Conservation (phyloP, 2,329 filamentous ascomycete species). For the Fusarium vanettenii region DNA sequence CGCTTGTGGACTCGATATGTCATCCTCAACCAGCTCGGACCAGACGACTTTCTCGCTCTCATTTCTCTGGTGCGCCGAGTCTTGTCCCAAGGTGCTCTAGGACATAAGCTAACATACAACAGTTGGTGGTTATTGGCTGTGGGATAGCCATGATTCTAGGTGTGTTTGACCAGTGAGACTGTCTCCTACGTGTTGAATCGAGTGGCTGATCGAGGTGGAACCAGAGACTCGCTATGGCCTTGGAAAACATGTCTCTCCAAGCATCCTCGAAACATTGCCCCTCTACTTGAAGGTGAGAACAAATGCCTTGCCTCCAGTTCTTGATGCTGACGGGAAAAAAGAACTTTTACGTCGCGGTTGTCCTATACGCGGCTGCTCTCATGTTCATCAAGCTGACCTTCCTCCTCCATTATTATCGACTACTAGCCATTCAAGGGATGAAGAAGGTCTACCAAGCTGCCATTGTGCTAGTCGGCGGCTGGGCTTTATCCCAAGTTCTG, state of each 20-base stretch:
- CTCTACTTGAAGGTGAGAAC: background rate
- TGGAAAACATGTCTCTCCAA: background rate
- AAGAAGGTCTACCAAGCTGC: background rate
- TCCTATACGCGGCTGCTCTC: background rate
- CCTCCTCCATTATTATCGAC: background rate
- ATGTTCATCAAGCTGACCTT: background rate
- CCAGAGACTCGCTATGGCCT: background rate
- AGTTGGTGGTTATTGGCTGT: background rate
- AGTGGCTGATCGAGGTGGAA: background rate
- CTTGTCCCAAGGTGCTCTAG: fast-evolving
- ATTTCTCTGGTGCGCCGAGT: background rate
- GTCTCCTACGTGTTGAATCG: background rate
- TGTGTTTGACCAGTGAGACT: background rate
- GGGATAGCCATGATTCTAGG: background rate
- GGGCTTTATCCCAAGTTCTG: background rate
- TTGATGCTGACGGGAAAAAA: background rate
- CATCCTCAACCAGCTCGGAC: background rate
- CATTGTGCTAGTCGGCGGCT: background rate
- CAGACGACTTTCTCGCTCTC: background rate
- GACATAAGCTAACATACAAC: background rate
- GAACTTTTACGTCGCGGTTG: background rate
- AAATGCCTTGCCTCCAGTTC: too few species aligned
- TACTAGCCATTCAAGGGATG: background rate
- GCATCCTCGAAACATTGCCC: background rate
- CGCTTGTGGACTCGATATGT: background rate